Conservation (phyloP, 2,329 filamentous ascomycete species). For the Hypoxylon sp. region DNA sequence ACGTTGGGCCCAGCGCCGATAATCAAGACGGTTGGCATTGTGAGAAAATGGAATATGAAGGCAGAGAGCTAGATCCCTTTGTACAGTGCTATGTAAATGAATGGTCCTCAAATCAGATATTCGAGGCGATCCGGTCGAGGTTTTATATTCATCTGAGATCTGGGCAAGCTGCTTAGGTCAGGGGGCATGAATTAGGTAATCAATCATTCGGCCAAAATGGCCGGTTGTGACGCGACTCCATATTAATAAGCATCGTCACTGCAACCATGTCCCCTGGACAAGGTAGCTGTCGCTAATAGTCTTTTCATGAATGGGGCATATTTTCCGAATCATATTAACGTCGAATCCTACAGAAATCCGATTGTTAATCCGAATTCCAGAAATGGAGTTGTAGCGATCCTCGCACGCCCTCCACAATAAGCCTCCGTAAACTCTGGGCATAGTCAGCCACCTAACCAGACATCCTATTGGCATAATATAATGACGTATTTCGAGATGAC, state of each 20-base stretch:
- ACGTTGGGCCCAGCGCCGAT: slow-evolving; percentile 51
- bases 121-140: neutral
- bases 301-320: neutral
- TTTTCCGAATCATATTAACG: neutral
- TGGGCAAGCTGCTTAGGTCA: too few species aligned
- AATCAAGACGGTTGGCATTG: slow-evolving; percentile 49
- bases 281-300: neutral
- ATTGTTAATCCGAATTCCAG: neutral
- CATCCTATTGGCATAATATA: neutral
- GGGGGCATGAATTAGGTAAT: neutral
- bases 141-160: neutral
- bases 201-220: slow-evolving; percentile 4
- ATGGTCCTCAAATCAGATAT: neutral
- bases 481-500: too few species aligned
- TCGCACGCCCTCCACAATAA: too few species aligned
- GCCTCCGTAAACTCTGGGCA: too few species aligned
- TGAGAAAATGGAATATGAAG: neutral
- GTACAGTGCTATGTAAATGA: neutral
- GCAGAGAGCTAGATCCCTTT: neutral
- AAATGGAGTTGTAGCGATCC: neutral
- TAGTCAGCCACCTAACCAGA: neutral
- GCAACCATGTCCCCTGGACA: neutral
- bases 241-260: slow-evolving; percentile 9
- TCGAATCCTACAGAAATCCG: neutral
- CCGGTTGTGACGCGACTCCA: neutral